These are phyloP conservation scores for Fraxinus angustifolia DNA, from an alignment of 305 asterid species.

Conservation along the genomic window DNA sequence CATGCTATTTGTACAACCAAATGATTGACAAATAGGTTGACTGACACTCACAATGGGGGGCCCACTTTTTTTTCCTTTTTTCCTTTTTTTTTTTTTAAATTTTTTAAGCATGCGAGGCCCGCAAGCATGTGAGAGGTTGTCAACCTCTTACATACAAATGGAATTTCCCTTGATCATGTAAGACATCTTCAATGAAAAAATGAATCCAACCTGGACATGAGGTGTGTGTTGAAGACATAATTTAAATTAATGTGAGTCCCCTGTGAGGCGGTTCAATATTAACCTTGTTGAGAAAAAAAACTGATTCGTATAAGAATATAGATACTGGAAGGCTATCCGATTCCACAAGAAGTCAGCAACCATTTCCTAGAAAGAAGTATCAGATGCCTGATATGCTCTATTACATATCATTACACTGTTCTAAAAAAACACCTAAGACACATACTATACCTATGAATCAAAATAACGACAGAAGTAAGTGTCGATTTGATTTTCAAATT, in stretches of 20 bases:
- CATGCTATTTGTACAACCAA: too few species aligned
- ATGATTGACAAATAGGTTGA: too few species aligned
- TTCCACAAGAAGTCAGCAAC: background rate
- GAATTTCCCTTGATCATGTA: background rate
- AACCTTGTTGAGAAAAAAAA: background rate
- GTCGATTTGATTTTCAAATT: background rate
- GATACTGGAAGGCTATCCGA: background rate
- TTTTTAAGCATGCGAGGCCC: too few species aligned
- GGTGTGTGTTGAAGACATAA: background rate
- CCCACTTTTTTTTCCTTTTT: too few species aligned
- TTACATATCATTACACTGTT: background rate
- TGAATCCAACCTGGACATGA: background rate
- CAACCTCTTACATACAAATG: too few species aligned
- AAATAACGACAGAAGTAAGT: background rate
- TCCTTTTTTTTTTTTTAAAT: too few species aligned
- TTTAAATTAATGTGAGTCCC: background rate
- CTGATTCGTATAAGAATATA: background rate
- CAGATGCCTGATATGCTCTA: background rate
- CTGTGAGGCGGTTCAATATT: background rate
- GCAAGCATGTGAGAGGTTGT: too few species aligned
- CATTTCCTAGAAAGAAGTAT: background rate
- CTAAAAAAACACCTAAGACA: background rate
- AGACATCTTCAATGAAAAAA: background rate
- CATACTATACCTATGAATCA: background rate
- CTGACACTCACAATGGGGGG: too few species aligned